phyloP scores from a whole-genome alignment of 1,139 yeast species.

The Sugiyamaella neomexicana region DNA sequence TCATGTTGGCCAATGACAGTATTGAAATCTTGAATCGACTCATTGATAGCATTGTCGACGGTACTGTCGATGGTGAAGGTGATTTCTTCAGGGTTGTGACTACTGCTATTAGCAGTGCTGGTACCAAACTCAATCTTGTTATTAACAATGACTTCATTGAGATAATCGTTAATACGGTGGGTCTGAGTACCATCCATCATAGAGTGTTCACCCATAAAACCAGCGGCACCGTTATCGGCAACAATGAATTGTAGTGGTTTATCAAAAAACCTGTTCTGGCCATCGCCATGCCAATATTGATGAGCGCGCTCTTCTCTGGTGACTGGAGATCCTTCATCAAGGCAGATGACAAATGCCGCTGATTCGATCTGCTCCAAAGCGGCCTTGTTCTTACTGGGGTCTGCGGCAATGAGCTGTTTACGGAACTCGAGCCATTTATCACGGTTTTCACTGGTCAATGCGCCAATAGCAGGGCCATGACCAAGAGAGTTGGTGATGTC shows the following conservation, averaged over 20 bases:
- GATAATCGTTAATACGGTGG: constrained; percentile 77
- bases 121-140: constrained; percentile 44
- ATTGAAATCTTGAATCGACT: constrained; percentile 58
- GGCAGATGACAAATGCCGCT: constrained; percentile 75
- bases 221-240: constrained; percentile 81
- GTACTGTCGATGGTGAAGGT: constrained; percentile 48
- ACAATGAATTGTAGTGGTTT: constrained; percentile 88
- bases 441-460: constrained; percentile 81
- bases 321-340: constrained; percentile 72
- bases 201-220: constrained; percentile 95
- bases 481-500: constrained; percentile 49
- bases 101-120: constrained; percentile 34
- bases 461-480: constrained; percentile 62
- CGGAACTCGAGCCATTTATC: constrained; percentile 75
- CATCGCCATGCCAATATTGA: constrained; percentile 94
- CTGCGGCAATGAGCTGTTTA: constrained; percentile 55
- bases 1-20: constrained; percentile 46
- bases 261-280: constrained; percentile 86
- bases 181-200: constrained; percentile 99
- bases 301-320: constrained; percentile 84
- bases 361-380: constrained; percentile 71
- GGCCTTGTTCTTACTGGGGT: constrained; percentile 50
- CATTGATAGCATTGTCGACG: constrained; percentile 53
- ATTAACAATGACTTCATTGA: constrained; percentile 58
- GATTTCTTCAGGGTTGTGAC: constrained; percentile 44